Evolutionary conservation across 2,329 filamentous ascomycete species (phyloP).

Genomic region (Ophiostoma ulmi): DNA sequence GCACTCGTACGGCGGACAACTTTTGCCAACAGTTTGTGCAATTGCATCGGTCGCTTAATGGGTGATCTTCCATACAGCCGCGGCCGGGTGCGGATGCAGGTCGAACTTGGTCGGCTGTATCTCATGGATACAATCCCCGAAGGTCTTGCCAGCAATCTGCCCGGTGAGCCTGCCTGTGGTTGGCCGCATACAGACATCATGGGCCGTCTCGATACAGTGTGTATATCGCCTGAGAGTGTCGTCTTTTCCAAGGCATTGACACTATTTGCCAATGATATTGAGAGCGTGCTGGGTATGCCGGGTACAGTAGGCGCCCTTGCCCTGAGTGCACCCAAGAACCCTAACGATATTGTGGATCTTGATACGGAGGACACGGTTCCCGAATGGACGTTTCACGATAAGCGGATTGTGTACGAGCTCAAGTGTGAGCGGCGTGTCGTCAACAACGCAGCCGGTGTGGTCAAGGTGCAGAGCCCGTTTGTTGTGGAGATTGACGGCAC

Average conservation of each 20-base stretch:
- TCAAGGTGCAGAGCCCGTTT: slow-evolving; percentile 21
- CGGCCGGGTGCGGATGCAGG: slow-evolving; percentile 30
- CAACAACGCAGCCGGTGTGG: background rate
- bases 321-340: background rate
- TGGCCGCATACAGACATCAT: slow-evolving; percentile 29
- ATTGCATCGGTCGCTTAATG: slow-evolving; percentile 24
- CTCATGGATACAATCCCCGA: slow-evolving; percentile 26
- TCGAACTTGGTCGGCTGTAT: slow-evolving; percentile 33
- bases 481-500: slow-evolving; percentile 30
- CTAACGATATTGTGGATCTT: background rate
- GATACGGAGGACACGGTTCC: background rate
- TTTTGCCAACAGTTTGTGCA: slow-evolving; percentile 19
- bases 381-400: slow-evolving; percentile 25
- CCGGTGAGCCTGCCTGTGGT: slow-evolving; percentile 26
- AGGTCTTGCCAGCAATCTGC: slow-evolving; percentile 30
- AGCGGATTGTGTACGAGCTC: slow-evolving; percentile 29
- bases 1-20: slow-evolving; percentile 19
- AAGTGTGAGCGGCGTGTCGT: slow-evolving; percentile 25
- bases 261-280: slow-evolving; percentile 29
- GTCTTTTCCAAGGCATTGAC: slow-evolving; percentile 33
- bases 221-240: slow-evolving; percentile 23
- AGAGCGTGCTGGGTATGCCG: slow-evolving; percentile 18
- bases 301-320: background rate
- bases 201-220: slow-evolving; percentile 25
- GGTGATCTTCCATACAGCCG: slow-evolving; percentile 26